These are phyloP conservation scores for Monosporascus cannonballus DNA, from an alignment of 2,329 filamentous ascomycete genomes.

Conservation along the genomic window DNA sequence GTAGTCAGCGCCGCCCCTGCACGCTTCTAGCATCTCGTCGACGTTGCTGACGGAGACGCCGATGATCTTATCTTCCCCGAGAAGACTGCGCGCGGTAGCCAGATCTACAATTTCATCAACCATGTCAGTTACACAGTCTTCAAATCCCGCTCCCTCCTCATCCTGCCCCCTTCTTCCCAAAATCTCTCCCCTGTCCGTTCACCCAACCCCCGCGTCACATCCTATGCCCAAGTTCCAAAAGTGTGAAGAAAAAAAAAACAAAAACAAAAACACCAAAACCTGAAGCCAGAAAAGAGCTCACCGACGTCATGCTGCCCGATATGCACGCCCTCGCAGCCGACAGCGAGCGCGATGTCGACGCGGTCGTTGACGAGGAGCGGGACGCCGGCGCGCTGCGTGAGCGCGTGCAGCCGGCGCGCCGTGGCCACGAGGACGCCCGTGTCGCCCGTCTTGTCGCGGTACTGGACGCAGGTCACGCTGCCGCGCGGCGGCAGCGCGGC, in stretches of 20 bases:
- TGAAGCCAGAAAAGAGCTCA: conserved; percentile 33
- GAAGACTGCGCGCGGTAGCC: conserved; percentile 59
- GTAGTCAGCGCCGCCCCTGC: conserved; percentile 76
- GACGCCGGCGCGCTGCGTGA: conserved; percentile 62
- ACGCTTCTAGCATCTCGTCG: conserved; percentile 67
- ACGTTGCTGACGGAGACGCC: conserved; percentile 77
- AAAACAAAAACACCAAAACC: not conserved
- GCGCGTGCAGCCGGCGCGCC: conserved; percentile 62
- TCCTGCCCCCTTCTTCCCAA: not conserved
- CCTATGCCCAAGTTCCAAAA: not conserved
- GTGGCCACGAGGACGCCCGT: conserved; percentile 65
- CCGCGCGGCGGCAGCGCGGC: conserved; percentile 56
- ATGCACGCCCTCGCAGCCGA: conserved; percentile 87
- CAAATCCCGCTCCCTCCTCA: not conserved
- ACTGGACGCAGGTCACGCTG: conserved; percentile 82
- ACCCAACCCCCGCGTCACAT: too few relatives aligned
- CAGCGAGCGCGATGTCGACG: conserved; percentile 78
- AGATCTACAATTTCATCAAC: conserved; percentile 39
- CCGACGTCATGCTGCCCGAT: conserved; percentile 92
- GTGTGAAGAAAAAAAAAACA: not conserved
- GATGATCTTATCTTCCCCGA: conserved; percentile 75
- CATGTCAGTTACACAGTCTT: not conserved
- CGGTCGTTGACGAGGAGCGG: conserved; percentile 92
- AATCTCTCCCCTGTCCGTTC: too few relatives aligned
- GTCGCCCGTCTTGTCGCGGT: conserved; percentile 79